Base-by-base conservation (phyloP, 2,329 filamentous ascomycete species). In the Byssoonygena ceratinophila region DNA sequence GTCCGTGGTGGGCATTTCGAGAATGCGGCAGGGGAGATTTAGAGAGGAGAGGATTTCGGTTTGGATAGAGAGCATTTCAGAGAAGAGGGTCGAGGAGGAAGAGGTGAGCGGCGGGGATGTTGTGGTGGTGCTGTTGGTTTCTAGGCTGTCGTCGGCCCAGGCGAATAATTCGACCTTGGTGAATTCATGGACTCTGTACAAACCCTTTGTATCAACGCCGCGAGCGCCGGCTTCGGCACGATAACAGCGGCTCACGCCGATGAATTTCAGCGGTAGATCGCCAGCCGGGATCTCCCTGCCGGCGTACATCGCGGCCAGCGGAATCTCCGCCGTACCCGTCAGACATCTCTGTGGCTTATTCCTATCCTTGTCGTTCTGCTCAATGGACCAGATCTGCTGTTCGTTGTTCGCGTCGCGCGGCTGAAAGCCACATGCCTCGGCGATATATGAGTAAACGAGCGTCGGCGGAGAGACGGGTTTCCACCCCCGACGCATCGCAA, bases 91-190 rank as follows among this genome's bases (percentile, higher is more conserved):
- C 59, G 70, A 59, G 2, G 46, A 16, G 11, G 65, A 70, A 4
- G 59, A 40, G 47, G 57, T 44, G 36, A 55, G 5, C 5, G 9
- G 44, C 47, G 8, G 61, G 58, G 8, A 8, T 39, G 22, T 14
- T 36, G 31, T n/a, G 7, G 32, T 20, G 12, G 20, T 22, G 18
- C 14, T 31, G 16, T 37, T 44, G 8, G 16, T 14, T 11, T 31
- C 31, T 9, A 32, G 29, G 31, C 18, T n/a, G 22, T 50, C 32
- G 27, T 76, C 61, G 3, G 87, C 85, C 92, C 92, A 98, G 0
- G 85, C 89, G 66, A 98, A 97, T 76, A 98, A 83, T 69, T 98
- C 92, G 0, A 98, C 91, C 68, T 98, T 98, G 25, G 89, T 95
- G 70, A 98, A 98, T 70, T 98, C 92, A 70, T 98, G 92, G 2